Percentiles rank a stretch among this genome's conserved stretches.
Evolutionary conservation across 306 rosid species (phyloP).

Genomic region (Sesbania bispinosa): DNA sequence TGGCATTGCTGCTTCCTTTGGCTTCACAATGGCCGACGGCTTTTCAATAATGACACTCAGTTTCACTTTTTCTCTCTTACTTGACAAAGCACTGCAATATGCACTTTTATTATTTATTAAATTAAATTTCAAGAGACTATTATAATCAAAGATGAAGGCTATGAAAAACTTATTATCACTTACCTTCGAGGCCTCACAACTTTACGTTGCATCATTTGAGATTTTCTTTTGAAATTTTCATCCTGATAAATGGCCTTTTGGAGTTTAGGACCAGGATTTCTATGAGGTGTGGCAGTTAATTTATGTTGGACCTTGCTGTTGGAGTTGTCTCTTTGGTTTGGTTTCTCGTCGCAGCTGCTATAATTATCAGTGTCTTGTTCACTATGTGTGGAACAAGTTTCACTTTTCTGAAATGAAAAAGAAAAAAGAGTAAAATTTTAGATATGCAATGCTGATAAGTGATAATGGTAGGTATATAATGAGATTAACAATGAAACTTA

Average conservation of each 20-base stretch:
- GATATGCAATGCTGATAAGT: constrained; percentile 7
- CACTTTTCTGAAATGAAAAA: constrained; percentile 45
- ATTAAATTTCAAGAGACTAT: background rate
- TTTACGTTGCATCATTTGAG: constrained; percentile 32
- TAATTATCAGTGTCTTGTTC: constrained; percentile 25
- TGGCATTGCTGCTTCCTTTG: constrained; percentile 43
- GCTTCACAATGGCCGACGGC: constrained; percentile 24
- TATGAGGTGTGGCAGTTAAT: constrained; percentile 27
- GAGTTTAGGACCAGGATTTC: constrained; percentile 15
- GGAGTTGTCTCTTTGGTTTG: constrained; percentile 20
- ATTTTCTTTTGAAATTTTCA: constrained; percentile 28
- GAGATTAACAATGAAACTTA: too few relatives aligned
- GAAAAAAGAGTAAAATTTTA: too few relatives aligned
- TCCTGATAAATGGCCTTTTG: constrained; percentile 26
- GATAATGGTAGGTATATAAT: background rate
- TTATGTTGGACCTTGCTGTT: constrained; percentile 29
- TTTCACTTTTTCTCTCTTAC: constrained; percentile 42
- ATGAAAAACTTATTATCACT: constrained; percentile 5
- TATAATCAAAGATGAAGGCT: background rate
- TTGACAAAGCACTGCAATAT: constrained; percentile 45
- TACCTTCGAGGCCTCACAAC: constrained; percentile 41
- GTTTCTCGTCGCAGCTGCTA: constrained; percentile 36
- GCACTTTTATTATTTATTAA: background rate
- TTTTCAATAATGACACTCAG: constrained; percentile 47
- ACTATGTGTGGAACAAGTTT: constrained; percentile 21